These are phyloP conservation scores for Ballota nigra DNA, from an alignment of 257 asterid species.

Conservation along the genomic window DNA sequence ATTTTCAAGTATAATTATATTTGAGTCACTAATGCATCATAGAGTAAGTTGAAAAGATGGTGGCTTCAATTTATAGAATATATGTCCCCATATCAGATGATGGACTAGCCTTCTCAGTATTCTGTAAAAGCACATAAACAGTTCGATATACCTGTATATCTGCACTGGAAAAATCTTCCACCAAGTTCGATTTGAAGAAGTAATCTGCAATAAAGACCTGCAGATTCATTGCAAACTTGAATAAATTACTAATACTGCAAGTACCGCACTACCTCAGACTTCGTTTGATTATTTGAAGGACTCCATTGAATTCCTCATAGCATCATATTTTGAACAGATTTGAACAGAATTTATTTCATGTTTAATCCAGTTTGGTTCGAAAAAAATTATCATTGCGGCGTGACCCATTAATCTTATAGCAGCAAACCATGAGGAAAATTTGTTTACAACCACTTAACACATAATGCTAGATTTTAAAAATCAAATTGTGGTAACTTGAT, in stretches of 20 bases:
- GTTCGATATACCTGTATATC: constrained; percentile 68
- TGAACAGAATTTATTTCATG: background rate
- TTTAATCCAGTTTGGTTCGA: too few species aligned
- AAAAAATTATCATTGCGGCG: too few species aligned
- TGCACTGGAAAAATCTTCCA: constrained; percentile 70
- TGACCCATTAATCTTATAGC: background rate
- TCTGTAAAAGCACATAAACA: background rate
- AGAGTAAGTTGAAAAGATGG: background rate
- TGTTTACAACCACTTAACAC: too few species aligned
- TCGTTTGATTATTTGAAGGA: background rate
- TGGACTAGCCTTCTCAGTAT: constrained; percentile 4
- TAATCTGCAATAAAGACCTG: constrained; percentile 93
- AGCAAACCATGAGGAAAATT: too few species aligned
- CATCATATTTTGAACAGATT: background rate
- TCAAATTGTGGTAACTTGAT: background rate
- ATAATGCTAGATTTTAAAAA: background rate
- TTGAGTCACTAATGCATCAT: background rate
- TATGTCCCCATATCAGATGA: constrained; percentile 16
- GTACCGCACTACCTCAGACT: background rate
- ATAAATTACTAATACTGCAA: constrained; percentile 9
- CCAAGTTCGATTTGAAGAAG: constrained; percentile 79
- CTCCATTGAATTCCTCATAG: background rate
- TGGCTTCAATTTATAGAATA: background rate
- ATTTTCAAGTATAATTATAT: too few species aligned
- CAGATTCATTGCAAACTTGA: constrained; percentile 26